A percentile compares a stretch with the other conserved stretches of the same genome.
Evolutionary conservation across 768 basidiomycete species (phyloP).

Genomic region (Mycena albidolilacea): DNA sequence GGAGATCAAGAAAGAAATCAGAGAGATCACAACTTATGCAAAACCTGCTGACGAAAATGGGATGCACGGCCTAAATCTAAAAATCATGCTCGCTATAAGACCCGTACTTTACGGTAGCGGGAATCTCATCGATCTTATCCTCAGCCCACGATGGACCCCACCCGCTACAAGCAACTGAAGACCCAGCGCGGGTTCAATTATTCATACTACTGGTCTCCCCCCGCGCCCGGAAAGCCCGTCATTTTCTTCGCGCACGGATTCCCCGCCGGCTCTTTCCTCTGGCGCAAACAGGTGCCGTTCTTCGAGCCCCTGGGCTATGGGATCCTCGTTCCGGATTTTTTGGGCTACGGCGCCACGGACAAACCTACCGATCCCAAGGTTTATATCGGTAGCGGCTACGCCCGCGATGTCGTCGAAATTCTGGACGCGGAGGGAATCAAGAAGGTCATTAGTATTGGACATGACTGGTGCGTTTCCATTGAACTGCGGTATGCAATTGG

Average conservation of each 20-base stretch:
- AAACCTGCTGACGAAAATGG: too few species aligned
- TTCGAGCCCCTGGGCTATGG: conserved; percentile 58
- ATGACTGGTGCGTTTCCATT: conserved; percentile 49
- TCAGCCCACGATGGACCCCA: conserved; percentile 9
- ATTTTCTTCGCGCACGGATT: conserved; percentile 64
- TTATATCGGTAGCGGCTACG: conserved; percentile 53
- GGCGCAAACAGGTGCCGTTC: conserved; percentile 57
- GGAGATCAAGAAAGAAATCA: too few species aligned
- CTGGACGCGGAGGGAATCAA: conserved; percentile 53
- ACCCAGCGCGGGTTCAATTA: conserved; percentile 55
- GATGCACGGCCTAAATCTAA: too few species aligned
- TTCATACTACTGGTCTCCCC: conserved; percentile 30
- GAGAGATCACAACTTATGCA: too few species aligned
- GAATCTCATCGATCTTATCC: neutral
- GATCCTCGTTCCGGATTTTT: conserved; percentile 64
- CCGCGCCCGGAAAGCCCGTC: conserved; percentile 48
- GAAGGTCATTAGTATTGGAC: conserved; percentile 55
- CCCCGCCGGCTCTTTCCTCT: conserved; percentile 57
- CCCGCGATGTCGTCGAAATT: conserved; percentile 58
- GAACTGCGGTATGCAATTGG: neutral
- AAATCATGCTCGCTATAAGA: too few species aligned
- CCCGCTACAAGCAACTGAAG: conserved; percentile 29
- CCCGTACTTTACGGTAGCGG: too few species aligned
- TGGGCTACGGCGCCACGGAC: conserved; percentile 67
- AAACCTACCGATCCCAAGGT: conserved; percentile 56